phyloP scores from a whole-genome alignment of 495 filamentous ascomycete species.

The Xanthoparmelia taractica region DNA sequence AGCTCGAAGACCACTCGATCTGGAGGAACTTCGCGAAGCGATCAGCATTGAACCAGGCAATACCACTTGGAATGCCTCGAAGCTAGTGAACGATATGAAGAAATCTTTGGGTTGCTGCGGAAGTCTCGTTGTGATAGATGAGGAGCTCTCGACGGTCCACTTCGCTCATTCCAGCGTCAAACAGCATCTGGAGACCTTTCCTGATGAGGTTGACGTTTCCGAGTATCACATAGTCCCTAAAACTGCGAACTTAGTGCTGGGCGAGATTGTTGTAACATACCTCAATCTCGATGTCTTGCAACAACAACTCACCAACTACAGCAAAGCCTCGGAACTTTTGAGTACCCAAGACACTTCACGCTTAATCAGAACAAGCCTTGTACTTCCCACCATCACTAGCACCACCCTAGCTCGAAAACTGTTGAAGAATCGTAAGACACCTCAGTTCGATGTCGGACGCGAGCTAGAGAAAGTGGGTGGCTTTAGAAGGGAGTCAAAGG shows the following conservation, averaged over 20 bases:
- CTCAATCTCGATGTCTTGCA: slow-evolving; percentile 20
- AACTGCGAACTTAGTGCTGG: slow-evolving; percentile 10
- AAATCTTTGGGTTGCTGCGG: slow-evolving; percentile 20
- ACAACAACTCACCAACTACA: background rate
- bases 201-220: background rate
- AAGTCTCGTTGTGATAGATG: slow-evolving; percentile 23
- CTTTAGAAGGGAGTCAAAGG: background rate
- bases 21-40: slow-evolving; percentile 24
- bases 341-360: background rate
- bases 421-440: background rate
- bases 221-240: slow-evolving; percentile 4
- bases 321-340: background rate
- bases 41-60: slow-evolving; percentile 20
- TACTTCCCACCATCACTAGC: background rate
- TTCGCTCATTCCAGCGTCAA: slow-evolving; percentile 24
- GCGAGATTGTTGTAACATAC: slow-evolving; percentile 23
- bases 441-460: background rate
- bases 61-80: slow-evolving; percentile 4
- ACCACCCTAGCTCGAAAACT: background rate
- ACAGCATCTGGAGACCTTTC: slow-evolving; percentile 16
- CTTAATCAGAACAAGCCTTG: background rate
- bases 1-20: slow-evolving; percentile 21
- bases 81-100: slow-evolving; percentile 14
- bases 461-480: background rate
- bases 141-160: slow-evolving; percentile 17